These are phyloP conservation scores for Candida suzukii DNA, from an alignment of 805 yeast genomes.

Conservation along the genomic window DNA sequence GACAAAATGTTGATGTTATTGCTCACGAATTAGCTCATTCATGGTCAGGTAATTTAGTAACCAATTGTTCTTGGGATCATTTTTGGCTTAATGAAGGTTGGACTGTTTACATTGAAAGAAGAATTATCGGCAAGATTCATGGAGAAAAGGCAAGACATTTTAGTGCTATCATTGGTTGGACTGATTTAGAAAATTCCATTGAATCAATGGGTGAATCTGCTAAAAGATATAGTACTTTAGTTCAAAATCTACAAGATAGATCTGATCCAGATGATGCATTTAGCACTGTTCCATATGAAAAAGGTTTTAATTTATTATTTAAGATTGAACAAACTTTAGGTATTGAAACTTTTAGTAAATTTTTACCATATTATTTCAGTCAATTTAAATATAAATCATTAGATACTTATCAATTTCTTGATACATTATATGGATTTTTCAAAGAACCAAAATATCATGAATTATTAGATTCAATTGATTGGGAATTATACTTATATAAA, in stretches of 20 bases:
- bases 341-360: conserved; percentile 68
- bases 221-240: conserved; percentile 50
- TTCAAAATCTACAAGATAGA: conserved; percentile 62
- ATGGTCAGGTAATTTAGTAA: conserved; percentile 88
- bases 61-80: conserved; percentile 88
- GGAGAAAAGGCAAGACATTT: conserved; percentile 77
- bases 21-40: conserved; percentile 93
- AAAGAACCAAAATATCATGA: conserved; percentile 28
- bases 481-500: conserved; percentile 76
- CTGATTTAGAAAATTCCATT: conserved; percentile 62
- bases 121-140: conserved; percentile 71
- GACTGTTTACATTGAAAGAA: conserved; percentile 87
- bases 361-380: conserved; percentile 69
- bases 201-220: conserved; percentile 53
- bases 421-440: conserved; percentile 60
- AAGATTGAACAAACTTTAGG: conserved; percentile 66
- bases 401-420: conserved; percentile 77
- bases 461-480: conserved; percentile 64
- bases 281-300: conserved; percentile 84
- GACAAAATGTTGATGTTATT: conserved; percentile 80
- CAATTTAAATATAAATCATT: conserved; percentile 64
- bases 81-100: conserved; percentile 95
- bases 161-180: conserved; percentile 85
- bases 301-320: conserved; percentile 76
- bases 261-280: conserved; percentile 88